These are phyloP conservation scores for Noccaea caerulescens DNA, from an alignment of 345 rosid genomes.

Conservation along the genomic window DNA sequence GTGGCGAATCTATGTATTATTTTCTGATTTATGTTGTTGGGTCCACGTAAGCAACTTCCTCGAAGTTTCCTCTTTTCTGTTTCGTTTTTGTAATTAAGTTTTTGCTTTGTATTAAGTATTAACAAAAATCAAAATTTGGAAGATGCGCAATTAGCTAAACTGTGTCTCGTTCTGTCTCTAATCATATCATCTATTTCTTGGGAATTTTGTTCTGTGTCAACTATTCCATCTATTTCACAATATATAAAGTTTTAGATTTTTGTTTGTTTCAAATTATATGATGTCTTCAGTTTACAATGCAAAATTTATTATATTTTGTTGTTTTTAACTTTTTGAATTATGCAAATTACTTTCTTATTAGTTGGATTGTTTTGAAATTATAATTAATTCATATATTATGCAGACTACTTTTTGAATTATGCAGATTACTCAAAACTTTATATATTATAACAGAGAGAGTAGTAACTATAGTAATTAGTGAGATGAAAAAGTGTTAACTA, in stretches of 20 bases:
- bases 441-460: no score
- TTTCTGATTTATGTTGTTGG: constrained; percentile 32
- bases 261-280: no score
- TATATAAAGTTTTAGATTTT: no score
- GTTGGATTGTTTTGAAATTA: no score
- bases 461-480: not conserved
- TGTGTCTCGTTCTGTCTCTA: not conserved
- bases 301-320: no score
- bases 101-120: constrained; percentile 20
- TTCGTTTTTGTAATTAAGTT: constrained; percentile 3
- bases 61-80: constrained; percentile 33
- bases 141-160: not conserved
- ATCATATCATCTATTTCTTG: not conserved
- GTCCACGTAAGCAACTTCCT: constrained; percentile 25
- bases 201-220: constrained; percentile 5
- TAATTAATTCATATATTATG: no score
- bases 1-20: constrained; percentile 20
- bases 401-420: no score
- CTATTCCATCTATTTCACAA: not conserved
- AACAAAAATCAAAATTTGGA: constrained; percentile 14
- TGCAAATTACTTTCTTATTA: no score
- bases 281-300: no score
- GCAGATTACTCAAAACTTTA: no score
- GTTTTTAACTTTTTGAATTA: no score
- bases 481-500: not conserved